Percentiles rank a stretch among this genome's conserved stretches.
These are phyloP conservation scores for Diaporthe vexans DNA, from an alignment of 2,329 filamentous ascomycete species.

Conservation along the genomic window DNA sequence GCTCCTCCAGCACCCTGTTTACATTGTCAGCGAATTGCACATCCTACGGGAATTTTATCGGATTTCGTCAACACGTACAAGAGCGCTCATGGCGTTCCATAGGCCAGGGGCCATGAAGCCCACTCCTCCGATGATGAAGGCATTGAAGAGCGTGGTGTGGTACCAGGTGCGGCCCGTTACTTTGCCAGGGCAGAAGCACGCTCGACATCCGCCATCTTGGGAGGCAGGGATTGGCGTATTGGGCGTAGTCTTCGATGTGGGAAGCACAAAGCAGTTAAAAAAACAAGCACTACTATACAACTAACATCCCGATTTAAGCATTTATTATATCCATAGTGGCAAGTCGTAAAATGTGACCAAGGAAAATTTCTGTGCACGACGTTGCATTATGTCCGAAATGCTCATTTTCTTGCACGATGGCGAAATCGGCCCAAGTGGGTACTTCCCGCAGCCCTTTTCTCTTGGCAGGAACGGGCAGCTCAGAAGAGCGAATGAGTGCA, in stretches of 20 bases:
- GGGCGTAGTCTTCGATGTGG: not conserved
- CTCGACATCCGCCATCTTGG: conserved; percentile 20
- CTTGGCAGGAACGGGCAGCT: not conserved
- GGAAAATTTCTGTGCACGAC: not conserved
- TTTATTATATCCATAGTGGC: not conserved
- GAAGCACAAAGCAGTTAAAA: not conserved
- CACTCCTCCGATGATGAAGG: conserved; percentile 14
- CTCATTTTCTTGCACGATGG: conserved; percentile 18
- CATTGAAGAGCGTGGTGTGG: conserved; percentile 28
- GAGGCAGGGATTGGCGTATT: not conserved
- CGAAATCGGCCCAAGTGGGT: conserved; percentile 27
- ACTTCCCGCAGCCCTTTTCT: conserved; percentile 11
- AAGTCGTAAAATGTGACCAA: not conserved
- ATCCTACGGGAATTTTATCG: fast-evolving
- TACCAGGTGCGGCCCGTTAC: conserved; percentile 10
- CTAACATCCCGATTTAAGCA: not conserved
- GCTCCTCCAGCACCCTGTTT: conserved; percentile 14
- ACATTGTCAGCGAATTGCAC: not conserved
- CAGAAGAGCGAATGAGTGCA: not conserved
- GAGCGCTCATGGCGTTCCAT: conserved; percentile 23
- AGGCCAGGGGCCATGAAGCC: conserved; percentile 29
- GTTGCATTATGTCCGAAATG: conserved; percentile 18
- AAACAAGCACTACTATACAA: not conserved
- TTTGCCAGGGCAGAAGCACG: conserved; percentile 10
- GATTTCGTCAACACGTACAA: not conserved